Conservation (phyloP, 2,329 filamentous ascomycete species). For the Diaporthe destruens region DNA sequence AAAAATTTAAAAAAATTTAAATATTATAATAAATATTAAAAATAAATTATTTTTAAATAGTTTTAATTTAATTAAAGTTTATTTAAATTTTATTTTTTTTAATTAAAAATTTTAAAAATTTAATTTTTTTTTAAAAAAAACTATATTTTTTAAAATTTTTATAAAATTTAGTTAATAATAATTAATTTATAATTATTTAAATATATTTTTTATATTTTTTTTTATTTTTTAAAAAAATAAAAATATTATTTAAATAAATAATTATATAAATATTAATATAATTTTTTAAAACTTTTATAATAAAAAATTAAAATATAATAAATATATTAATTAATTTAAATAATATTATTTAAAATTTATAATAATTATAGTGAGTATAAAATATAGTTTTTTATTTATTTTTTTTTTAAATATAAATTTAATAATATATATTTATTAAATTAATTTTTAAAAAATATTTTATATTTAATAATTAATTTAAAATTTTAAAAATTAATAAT, state of each 20-base stretch:
- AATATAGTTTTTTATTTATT: neutral
- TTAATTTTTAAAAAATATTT: neutral
- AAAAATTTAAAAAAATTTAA: neutral
- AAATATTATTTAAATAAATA: slow-evolving; percentile 5
- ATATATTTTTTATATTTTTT: neutral
- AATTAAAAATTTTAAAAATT: neutral
- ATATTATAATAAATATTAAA: neutral
- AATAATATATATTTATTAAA: neutral
- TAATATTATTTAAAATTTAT: neutral
- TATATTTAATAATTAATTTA: too few relatives aligned
- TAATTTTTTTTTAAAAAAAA: neutral
- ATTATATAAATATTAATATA: slow-evolving; percentile 7
- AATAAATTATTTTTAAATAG: neutral
- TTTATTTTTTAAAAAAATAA: neutral
- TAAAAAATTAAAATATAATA: neutral
- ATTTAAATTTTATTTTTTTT: neutral
- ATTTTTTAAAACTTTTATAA: neutral
- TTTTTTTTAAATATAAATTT: neutral
- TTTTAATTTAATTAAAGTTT: neutral
- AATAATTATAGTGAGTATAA: neutral
- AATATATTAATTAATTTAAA: neutral
- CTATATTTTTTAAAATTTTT: neutral
- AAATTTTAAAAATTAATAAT: too few relatives aligned
- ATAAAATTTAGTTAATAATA: neutral
- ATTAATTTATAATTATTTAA: neutral